phyloP scores from a whole-genome alignment of 805 yeast genomes.

The Wickerhamiella slavikovae region DNA sequence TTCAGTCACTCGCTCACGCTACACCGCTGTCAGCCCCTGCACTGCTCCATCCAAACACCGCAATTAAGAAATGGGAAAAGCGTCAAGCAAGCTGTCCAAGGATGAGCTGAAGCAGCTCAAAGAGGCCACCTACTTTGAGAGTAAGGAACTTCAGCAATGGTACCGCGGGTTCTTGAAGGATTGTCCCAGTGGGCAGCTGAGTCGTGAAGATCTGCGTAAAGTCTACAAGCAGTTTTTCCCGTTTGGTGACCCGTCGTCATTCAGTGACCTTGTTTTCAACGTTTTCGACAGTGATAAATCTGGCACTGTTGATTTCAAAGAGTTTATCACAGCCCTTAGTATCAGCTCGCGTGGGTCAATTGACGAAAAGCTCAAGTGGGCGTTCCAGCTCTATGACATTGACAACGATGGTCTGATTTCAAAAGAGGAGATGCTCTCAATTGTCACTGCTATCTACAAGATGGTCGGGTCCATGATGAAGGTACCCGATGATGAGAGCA shows the following conservation, averaged over 20 bases:
- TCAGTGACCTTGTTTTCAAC: slow-evolving; percentile 69
- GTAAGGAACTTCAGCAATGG: slow-evolving; percentile 94
- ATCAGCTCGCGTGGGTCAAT: slow-evolving; percentile 69
- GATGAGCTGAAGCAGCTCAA: slow-evolving; percentile 73
- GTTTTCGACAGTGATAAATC: slow-evolving; percentile 70
- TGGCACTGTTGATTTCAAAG: slow-evolving; percentile 77
- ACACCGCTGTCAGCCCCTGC: too few species aligned
- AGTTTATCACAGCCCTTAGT: slow-evolving; percentile 73
- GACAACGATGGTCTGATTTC: slow-evolving; percentile 58
- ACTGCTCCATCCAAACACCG: too few species aligned
- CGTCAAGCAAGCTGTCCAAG: slow-evolving; percentile 77
- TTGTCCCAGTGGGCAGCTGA: slow-evolving; percentile 77
- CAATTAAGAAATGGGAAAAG: slow-evolving; percentile 54
- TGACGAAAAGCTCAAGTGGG: slow-evolving; percentile 77
- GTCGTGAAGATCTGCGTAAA: slow-evolving; percentile 71
- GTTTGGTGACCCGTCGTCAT: slow-evolving; percentile 89
- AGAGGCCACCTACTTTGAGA: slow-evolving; percentile 76
- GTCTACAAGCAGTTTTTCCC: slow-evolving; percentile 95
- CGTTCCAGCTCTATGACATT: slow-evolving; percentile 71
- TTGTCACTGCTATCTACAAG: slow-evolving; percentile 68
- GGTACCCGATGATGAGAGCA: slow-evolving; percentile 69
- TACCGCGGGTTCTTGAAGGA: slow-evolving; percentile 88
- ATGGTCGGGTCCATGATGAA: slow-evolving; percentile 93
- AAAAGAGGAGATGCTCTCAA: slow-evolving; percentile 58
- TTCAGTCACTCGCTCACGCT: too few species aligned